Base-by-base conservation (phyloP, 768 basidiomycete genomes). In the Macrolepiota fuliginosa region DNA sequence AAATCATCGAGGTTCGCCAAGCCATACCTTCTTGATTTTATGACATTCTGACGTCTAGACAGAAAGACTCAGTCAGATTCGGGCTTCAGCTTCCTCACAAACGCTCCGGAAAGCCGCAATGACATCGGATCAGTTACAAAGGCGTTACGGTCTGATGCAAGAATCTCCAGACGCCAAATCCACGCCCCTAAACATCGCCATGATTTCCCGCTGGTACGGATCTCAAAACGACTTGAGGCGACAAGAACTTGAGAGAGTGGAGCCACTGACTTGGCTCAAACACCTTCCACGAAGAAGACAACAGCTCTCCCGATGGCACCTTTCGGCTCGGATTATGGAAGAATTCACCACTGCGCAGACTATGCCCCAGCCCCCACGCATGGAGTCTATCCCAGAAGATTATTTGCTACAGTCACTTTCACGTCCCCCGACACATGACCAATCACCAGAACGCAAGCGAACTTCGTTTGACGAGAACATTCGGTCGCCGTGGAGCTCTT, bases 191-290 rank as follows among this genome's bases (percentile, higher is more conserved):
- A 86, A 83, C 65, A 76, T 85, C 7, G 74, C 77, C 19, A 76
- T 78, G 46, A 78, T 85, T 29, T 79, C 77, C 32, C 83, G 80
- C 19, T 92, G 91, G 91, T 83, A 85, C 65, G 70, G 75, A n/a
- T 71, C 73, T 32, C 84, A 84, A 59, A 80, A 82, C 32, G 66
- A 72, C 9, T 66, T 76, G n/a, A 72, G 81, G 9, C 82, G 76
- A 61, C 71, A 76, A n/a, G 76, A 81, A 27, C 69, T 92, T 25
- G 88, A 88, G 58, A 79, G 80, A 56, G 80, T 82, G 0, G 91
- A 92, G 67, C 88, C 90, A 6, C 77, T 89, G 50, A 84, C 85
- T 6, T 92, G 90, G 91, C 73, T 91, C 29, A 88, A 84, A 66
- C 88, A 91, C 64, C 74, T 84, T 52, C 62, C 78, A 70, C 56